Evolutionary conservation across 768 basidiomycete species (phyloP), one percentile per base, ranked within the genome.

Genomic region (Amanita muscaria): DNA sequence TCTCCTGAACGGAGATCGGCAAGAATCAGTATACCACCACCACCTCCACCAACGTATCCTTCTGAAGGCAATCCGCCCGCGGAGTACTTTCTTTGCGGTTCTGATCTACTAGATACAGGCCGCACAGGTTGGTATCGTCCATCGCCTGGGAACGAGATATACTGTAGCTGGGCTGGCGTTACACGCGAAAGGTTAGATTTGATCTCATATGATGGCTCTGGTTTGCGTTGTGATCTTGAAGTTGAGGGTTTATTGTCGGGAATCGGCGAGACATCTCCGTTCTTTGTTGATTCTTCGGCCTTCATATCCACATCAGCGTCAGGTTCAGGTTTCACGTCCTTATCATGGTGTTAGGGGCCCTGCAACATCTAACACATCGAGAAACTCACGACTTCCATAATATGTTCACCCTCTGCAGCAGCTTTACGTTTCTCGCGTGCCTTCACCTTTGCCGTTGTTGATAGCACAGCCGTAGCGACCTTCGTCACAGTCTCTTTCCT

Each of bases 401-500:
- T 91, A 1, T 71, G 69, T 36, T 87, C 86, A 9, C 75, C 79
- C 40, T 90, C 90, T 3, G 78, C 80, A 32, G 78, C 86, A 34
- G 86, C 88, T 64, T 96, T 91, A 55, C 79, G 86, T 74, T 88
- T 93, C 58, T 92, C 91, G 51, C 96, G 76, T 1, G 92, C 92
- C 60, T 89, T 90, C n/a, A 88, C 90, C 62, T 90, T 94, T 0
- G 92, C 94, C 1, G 96, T 99, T 1, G 96, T 98, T 6, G 91
- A 96, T 31, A 99, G 74, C 9, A 99, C 93, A 27, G 93, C 96
- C 11, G 92, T 83, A 22, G 88, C 91, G 42, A 94, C 84, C 64
- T 94, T 96, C 32, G 87, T 77, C 16, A 88, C 83, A 0, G 87
- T 74, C 67, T 97, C 93, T 65, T 92, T 94, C 67, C 90, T 88